Conservation (phyloP, 352 stramenopile genomes). For the Aphanomyces invadans region DNA sequence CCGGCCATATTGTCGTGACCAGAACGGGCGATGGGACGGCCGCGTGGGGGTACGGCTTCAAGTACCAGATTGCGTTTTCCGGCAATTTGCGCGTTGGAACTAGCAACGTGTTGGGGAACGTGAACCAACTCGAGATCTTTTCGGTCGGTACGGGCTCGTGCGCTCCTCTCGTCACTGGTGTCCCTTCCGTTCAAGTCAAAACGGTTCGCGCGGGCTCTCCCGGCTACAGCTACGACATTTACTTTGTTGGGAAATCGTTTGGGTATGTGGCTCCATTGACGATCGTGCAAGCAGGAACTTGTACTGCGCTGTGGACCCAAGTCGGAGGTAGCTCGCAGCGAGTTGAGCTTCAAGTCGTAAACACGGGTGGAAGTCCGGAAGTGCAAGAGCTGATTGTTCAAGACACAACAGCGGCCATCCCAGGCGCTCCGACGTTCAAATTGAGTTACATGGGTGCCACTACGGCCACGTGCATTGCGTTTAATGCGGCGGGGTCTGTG, state of each 20-base stretch:
- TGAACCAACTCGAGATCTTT: slow-evolving; percentile 40
- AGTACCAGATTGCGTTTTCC: slow-evolving; percentile 61
- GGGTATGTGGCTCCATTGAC: slow-evolving; percentile 33
- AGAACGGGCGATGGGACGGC: slow-evolving; percentile 53
- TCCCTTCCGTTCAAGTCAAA: slow-evolving; percentile 56
- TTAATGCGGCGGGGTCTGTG: slow-evolving; percentile 25
- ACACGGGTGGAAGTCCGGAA: slow-evolving; percentile 50
- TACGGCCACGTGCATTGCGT: slow-evolving; percentile 35
- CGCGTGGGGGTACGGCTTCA: slow-evolving; percentile 65
- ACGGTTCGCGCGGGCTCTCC: slow-evolving; percentile 51
- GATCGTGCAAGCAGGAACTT: slow-evolving; percentile 33
- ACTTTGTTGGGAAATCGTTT: slow-evolving; percentile 45
- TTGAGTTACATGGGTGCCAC: slow-evolving; percentile 40
- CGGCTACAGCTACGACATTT: slow-evolving; percentile 70
- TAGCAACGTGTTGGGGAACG: slow-evolving; percentile 52
- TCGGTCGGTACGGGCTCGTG: slow-evolving; percentile 46
- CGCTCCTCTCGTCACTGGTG: slow-evolving; percentile 32
- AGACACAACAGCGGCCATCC: slow-evolving; percentile 27
- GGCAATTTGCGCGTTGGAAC: slow-evolving; percentile 47
- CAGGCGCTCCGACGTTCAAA: slow-evolving; percentile 32
- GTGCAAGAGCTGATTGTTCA: slow-evolving; percentile 46
- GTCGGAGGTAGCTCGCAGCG: slow-evolving; percentile 38
- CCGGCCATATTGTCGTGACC: slow-evolving; percentile 51
- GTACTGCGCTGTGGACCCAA: slow-evolving; percentile 30
- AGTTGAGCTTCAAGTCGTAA: slow-evolving; percentile 35